Conservation (phyloP, 352 stramenopile species). For the Phytophthora pinifolia region DNA sequence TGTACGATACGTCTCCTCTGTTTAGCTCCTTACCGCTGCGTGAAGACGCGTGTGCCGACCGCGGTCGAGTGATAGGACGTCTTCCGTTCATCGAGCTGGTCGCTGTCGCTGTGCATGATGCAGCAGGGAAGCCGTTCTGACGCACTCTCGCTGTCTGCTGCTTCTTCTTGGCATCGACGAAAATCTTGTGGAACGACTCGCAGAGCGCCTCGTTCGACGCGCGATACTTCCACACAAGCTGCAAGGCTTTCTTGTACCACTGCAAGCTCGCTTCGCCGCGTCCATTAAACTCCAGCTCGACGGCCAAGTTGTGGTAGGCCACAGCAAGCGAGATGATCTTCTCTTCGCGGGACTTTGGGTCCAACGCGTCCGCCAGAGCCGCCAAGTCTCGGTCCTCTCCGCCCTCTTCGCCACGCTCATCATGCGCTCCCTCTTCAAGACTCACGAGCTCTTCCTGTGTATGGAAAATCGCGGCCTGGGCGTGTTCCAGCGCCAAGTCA, state of each 20-base stretch:
- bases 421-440: conserved; percentile 28
- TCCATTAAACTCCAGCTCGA: conserved; percentile 79
- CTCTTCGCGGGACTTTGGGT: conserved; percentile 63
- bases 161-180: conserved; percentile 67
- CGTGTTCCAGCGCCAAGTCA: conserved; percentile 70
- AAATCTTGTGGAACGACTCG: conserved; percentile 76
- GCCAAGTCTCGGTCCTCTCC: conserved; percentile 5
- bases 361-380: conserved; percentile 35
- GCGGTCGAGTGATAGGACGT: conserved; percentile 22
- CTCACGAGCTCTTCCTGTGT: conserved; percentile 77
- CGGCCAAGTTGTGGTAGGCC: conserved; percentile 79
- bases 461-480: conserved; percentile 80
- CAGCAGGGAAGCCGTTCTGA: conserved; percentile 23
- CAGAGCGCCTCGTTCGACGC: conserved; percentile 63
- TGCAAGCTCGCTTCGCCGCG: conserved; percentile 71
- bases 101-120: conserved; percentile 1
- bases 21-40: conserved; percentile 1
- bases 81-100: background rate
- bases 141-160: conserved; percentile 31
- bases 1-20: conserved; percentile 50
- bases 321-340: conserved; percentile 79
- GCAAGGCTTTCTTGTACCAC: conserved; percentile 83
- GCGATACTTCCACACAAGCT: conserved; percentile 64
- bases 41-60: conserved; percentile 41
- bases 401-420: conserved; percentile 14